phyloP scores from a whole-genome alignment of 495 filamentous ascomycete species.

The Apiosordaria backusii region DNA sequence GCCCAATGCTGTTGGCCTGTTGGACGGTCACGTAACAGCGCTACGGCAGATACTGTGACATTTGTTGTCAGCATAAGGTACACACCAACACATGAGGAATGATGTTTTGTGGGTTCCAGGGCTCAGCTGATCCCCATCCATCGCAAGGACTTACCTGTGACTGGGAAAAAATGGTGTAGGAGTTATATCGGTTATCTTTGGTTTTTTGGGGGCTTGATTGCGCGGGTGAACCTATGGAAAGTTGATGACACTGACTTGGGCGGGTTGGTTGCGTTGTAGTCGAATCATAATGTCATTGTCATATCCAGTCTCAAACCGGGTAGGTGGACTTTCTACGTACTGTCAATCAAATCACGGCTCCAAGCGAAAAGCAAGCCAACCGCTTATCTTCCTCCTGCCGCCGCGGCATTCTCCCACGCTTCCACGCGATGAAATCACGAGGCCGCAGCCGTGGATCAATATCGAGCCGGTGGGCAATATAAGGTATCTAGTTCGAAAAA shows the following conservation, averaged over 20 bases:
- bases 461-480: slow-evolving; percentile 11
- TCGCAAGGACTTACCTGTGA: not conserved
- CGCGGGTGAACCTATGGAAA: not conserved
- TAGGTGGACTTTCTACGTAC: not conserved
- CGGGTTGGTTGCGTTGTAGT: not conserved
- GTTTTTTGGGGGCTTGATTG: not conserved
- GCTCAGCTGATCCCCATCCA: not conserved
- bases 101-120: not conserved
- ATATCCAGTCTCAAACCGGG: not conserved
- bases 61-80: not conserved
- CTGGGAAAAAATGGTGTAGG: not conserved
- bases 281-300: too few species aligned
- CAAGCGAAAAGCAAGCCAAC: not conserved
- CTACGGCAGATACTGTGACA: not conserved
- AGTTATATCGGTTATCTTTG: not conserved
- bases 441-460: not conserved
- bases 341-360: not conserved
- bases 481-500: not conserved
- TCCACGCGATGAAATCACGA: slow-evolving; percentile 6
- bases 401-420: not conserved
- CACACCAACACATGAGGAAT: not conserved
- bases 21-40: not conserved
- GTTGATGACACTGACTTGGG: not conserved
- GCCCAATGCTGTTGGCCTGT: not conserved
- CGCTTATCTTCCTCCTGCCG: not conserved